Evolutionary conservation across 176 grass and related monocot genomes (phyloP), one percentile per base, ranked within the genome.

Genomic region (Phyllostachys edulis): DNA sequence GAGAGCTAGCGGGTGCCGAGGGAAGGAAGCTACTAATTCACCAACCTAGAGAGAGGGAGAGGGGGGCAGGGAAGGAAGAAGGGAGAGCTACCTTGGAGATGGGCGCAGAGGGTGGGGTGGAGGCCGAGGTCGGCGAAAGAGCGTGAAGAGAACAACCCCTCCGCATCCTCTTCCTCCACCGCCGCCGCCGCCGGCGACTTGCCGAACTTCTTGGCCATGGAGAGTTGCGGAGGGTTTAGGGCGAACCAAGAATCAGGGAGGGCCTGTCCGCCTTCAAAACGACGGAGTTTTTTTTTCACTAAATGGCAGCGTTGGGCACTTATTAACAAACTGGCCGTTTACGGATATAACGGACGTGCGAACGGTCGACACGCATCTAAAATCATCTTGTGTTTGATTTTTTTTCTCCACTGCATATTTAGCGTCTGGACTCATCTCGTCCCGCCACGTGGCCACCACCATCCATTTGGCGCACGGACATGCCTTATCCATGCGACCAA

Each of bases 51-150:
- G 18, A 40, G 29, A 11, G 0, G 4, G 12, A 16, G 37, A 49
- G 6, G 4, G 4, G 6, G 45, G 51, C 21, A 55, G 61, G 34
- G 44, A 51, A 85, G n/a, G 36, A 39, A 51, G 36, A 1, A 23
- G 14, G 21, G 9, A 54, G 51, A 54, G 52, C 52, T 7, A 96
- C 91, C 94, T 93, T 88, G 91, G 75, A 97, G 89, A 74, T 93
- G 91, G 42, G 90, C 85, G 69, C 94, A 93, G 29, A 97, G 77
- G 16, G 73, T 81, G 76, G 91, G 73, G 70, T 93, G 84, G 54
- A 97, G 91, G 9, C 89, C 89, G 75, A 97, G 94, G 34, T 97
- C 89, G 17, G 81, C 6, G 44, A 97, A 93, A 27, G 89, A 90
- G 52, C 89, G 90, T 3, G 91, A 91, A 17, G 94, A 91, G 81